These are phyloP conservation scores for Gossypium arboreum DNA, from an alignment of 345 rosid species.

Conservation along the genomic window DNA sequence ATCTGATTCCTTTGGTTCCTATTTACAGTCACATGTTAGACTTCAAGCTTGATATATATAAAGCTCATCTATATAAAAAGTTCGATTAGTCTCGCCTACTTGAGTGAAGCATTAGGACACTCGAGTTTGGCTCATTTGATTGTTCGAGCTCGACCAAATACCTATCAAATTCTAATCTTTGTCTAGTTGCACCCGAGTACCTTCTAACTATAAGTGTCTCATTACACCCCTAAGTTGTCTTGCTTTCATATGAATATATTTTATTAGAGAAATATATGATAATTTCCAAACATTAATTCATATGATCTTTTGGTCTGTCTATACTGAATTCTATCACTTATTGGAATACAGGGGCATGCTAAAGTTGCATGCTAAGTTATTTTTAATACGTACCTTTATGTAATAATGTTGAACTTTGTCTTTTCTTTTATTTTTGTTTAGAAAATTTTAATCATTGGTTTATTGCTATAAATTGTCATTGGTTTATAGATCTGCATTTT, in stretches of 20 bases:
- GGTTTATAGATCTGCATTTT: background rate
- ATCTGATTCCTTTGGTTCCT: background rate
- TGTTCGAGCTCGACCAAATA: no score
- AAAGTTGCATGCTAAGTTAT: no score
- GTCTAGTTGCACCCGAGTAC: no score
- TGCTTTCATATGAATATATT: background rate
- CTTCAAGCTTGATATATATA: no score
- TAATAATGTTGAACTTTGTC: conserved; percentile 20
- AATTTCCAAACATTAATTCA: background rate
- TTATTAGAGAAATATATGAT: background rate
- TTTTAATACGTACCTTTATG: background rate
- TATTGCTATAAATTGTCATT: background rate
- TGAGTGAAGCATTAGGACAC: no score
- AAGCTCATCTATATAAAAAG: no score
- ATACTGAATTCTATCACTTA: background rate
- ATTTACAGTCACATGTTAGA: no score
- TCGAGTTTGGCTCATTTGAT: no score
- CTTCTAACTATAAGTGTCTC: no score
- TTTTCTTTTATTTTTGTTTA: conserved; percentile 15
- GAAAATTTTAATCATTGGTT: conserved; percentile 12
- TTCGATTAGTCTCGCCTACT: no score
- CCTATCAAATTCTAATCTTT: no score
- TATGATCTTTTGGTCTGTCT: background rate
- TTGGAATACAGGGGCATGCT: no score
- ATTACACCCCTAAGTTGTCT: background rate